phyloP scores from a whole-genome alignment of 2,329 filamentous ascomycete genomes.

The Ilyonectria mors-panacis region DNA sequence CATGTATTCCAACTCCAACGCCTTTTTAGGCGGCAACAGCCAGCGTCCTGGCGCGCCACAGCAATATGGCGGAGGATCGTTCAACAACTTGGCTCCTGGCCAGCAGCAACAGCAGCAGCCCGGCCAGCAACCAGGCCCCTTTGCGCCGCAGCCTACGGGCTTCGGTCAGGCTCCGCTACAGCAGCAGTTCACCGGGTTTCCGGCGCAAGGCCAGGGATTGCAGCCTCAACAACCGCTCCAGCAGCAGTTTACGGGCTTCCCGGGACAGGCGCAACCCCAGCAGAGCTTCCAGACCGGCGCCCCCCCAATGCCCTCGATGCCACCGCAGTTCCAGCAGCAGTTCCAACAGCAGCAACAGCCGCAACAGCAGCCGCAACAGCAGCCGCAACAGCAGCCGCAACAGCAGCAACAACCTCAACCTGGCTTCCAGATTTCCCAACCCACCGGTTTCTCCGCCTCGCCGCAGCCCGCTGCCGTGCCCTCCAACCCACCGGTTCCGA shows the following conservation, averaged over 20 bases:
- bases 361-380: constrained; percentile 65
- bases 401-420: constrained; percentile 64
- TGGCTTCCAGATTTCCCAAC: constrained; percentile 59
- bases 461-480: constrained; percentile 65
- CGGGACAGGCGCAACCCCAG: constrained; percentile 65
- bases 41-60: constrained; percentile 76
- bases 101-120: constrained; percentile 63
- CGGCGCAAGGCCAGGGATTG: constrained; percentile 65
- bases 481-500: constrained; percentile 69
- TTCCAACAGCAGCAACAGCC: constrained; percentile 68
- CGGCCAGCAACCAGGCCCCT: constrained; percentile 67
- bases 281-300: constrained; percentile 73
- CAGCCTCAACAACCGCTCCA: constrained; percentile 74
- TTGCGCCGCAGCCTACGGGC: constrained; percentile 73
- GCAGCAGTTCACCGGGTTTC: constrained; percentile 74
- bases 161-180: constrained; percentile 68
- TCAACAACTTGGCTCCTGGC: constrained; percentile 56
- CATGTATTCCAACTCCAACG: constrained; percentile 94
- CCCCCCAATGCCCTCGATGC: constrained; percentile 72
- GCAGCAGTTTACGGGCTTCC: constrained; percentile 79
- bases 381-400: constrained; percentile 64
- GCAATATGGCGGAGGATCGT: constrained; percentile 64
- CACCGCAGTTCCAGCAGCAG: constrained; percentile 73
- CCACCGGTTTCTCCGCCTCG: constrained; percentile 62
- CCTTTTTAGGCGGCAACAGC: constrained; percentile 84